Percentiles rank a stretch among this genome's conserved stretches.
phyloP scores from a whole-genome alignment of 2,329 filamentous ascomycete genomes.

The Aschersonia sp. region DNA sequence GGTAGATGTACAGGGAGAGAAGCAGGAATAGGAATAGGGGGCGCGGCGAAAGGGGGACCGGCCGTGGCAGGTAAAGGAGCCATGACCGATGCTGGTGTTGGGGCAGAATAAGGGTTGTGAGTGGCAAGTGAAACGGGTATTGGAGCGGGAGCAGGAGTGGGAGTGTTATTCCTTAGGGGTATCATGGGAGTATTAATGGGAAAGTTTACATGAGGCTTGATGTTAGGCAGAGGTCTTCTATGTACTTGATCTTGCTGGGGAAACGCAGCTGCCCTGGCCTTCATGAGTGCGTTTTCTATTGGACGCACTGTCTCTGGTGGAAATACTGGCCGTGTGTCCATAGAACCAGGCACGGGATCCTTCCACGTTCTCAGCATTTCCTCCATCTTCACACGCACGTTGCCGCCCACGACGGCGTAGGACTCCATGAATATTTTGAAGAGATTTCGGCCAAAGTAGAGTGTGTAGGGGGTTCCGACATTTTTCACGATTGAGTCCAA shows the following conservation, averaged over 20 bases:
- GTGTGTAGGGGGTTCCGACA: conserved; percentile 90
- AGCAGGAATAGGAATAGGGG: background rate
- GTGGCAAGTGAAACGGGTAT: background rate
- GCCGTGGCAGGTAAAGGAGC: background rate
- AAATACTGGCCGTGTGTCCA: conserved; percentile 88
- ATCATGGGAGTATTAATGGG: background rate
- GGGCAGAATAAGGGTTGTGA: background rate
- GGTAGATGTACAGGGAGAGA: background rate
- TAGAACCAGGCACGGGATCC: conserved; percentile 83
- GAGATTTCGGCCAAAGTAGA: conserved; percentile 84
- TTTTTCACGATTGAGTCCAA: conserved; percentile 98
- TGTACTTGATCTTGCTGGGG: conserved; percentile 35
- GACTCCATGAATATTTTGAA: conserved; percentile 95
- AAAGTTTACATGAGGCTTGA: conserved; percentile 38
- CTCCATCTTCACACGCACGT: conserved; percentile 81
- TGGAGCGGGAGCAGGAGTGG: background rate
- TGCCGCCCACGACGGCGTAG: conserved; percentile 75
- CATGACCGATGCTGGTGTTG: background rate
- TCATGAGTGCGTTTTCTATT: conserved; percentile 89
- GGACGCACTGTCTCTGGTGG: conserved; percentile 71
- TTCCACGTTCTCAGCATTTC: conserved; percentile 98
- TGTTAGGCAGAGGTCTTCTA: conserved; percentile 30
- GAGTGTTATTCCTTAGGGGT: background rate
- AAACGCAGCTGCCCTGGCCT: conserved; percentile 50
- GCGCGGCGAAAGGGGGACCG: background rate